These are phyloP conservation scores for Periconia sp. DNA, from an alignment of 2,329 filamentous ascomycete genomes.

Conservation along the genomic window DNA sequence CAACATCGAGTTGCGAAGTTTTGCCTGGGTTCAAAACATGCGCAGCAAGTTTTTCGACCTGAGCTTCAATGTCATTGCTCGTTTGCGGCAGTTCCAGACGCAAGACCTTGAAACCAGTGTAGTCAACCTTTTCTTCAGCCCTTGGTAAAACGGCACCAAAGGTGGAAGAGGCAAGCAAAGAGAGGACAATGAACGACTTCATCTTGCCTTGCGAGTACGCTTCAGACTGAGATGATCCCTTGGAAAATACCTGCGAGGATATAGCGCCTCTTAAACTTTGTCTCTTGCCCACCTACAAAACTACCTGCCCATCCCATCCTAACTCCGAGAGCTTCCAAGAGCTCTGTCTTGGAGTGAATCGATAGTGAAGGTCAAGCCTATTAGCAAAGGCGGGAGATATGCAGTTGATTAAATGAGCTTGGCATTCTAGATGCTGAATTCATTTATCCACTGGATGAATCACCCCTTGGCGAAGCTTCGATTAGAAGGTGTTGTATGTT, in stretches of 20 bases:
- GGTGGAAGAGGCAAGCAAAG: constrained; percentile 30
- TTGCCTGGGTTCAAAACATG: constrained; percentile 42
- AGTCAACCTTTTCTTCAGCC: constrained; percentile 39
- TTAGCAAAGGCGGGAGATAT: constrained; percentile 28
- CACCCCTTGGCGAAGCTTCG: constrained; percentile 22
- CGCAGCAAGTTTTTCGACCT: constrained; percentile 39
- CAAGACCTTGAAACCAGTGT: constrained; percentile 44
- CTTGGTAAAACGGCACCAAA: constrained; percentile 32
- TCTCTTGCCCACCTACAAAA: too few species aligned
- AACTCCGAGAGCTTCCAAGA: too few species aligned
- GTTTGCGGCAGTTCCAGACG: constrained; percentile 30
- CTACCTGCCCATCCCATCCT: too few species aligned
- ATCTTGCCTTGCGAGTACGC: constrained; percentile 23
- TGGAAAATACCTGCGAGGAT: too few species aligned
- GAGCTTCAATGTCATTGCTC: constrained; percentile 26
- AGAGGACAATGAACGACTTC: constrained; percentile 36
- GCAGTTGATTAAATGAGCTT: constrained; percentile 15
- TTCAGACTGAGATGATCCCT: too few species aligned
- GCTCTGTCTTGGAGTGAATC: constrained; percentile 7
- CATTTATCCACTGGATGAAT: constrained; percentile 26
- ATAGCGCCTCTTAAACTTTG: too few species aligned
- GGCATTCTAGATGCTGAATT: constrained; percentile 28
- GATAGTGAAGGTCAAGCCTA: constrained; percentile 33
- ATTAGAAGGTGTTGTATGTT: constrained; percentile 9
- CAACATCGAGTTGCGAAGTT: constrained; percentile 36